Base-by-base conservation (phyloP, 306 rosid species). In the Leucaena leucocephala region DNA sequence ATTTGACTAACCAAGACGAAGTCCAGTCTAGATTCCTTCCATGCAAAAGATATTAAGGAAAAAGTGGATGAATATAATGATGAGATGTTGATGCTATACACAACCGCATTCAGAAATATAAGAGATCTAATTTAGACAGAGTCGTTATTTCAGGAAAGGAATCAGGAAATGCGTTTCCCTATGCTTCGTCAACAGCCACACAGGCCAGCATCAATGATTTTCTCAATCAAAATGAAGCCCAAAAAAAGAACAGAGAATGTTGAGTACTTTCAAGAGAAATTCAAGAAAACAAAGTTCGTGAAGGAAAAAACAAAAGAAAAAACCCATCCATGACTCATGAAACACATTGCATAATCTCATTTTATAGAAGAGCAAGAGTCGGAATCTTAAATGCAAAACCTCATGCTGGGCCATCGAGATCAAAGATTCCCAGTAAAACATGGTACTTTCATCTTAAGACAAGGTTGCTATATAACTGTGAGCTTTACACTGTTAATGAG, bases 401-500 rank as follows among this genome's bases (percentile, higher is more conserved):
- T 74, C 62, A 6, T 16, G 55, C 68, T 61, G 55, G 55, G 77
- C 17, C 38, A 27, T 59, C 12, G 12, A 55, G 27, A 19, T 55
- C 21, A 54, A 54, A 54, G 22, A 54, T 54, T 19, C 3, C 11
- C 15, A 59, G 17, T 3, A 4, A 39, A 80, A 68, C n/a, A 21
- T 22, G 12, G 38, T 44, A 68, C 55, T 21, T 59, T 44, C 39
- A 43, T 68, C n/a, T 27, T 4, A 12, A 19, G 63, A 74, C 42
- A 49, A 72, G 61, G 45, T 21, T 12, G 79, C 78, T 43, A 33
- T 0, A 27, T 0, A 27, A 46, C 68, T 42, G 66, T 12, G 34
- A 79, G 39, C 11, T 71, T 42, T 57, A 68, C 68, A 79, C 36
- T 49, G 27, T 36, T 7, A 52, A 52, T 34, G 80, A 62, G 35